Evolutionary conservation across 2,329 filamentous ascomycete genomes (phyloP), one percentile per base, ranked within the genome.

Genomic region (Sporothrix variecibatus): DNA sequence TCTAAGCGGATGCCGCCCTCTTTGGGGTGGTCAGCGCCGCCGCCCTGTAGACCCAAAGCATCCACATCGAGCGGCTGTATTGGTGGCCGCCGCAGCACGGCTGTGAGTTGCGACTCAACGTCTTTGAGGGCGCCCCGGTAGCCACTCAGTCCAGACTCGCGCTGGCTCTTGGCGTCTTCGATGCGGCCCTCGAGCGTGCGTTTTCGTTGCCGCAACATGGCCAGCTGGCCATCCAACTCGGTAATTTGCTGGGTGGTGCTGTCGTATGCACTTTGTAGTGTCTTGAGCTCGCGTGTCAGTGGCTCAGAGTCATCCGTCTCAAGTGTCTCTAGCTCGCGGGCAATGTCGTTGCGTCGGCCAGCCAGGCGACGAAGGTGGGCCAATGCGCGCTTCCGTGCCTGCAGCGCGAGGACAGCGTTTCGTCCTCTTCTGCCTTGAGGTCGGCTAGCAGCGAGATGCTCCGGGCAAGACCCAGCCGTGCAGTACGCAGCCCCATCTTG

Each of bases 111-210:
- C 17, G 83, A 84, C 75, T 94, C 91, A 6, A 93, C 86, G 72
- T 93, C 88, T 73, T 85, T 87, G 49, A 94, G 82, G 3, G 91
- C 91, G 1, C 90, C 88, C 26, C 87, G 88, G 80, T 94, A 94
- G 0, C 91, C 91, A 73, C 91, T 93, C 17, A 94, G 80, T n/a
- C 89, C 90, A 1, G 92, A 90, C 79, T 94, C 92, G 51, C 91
- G 85, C 72, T 87, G 86, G 77, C 91, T 94, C 76, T 87, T 86
- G 1, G 90, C 86, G 73, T 91, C 89, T 7, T 88, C 85, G 64
- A 93, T 88, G 78, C 89, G 86, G 2, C 86, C 86, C 75, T 87
- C 82, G 0, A 94, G 81, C 79, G 86, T 87, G n/a, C 86, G 84
- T 77, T 90, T 89, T 38, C 88, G 85, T 65, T 85, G 87, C 77